Evolutionary conservation across 176 grass and related monocot genomes (phyloP), one percentile per base, ranked within the genome.

Genomic region (Raddia distichophylla): DNA sequence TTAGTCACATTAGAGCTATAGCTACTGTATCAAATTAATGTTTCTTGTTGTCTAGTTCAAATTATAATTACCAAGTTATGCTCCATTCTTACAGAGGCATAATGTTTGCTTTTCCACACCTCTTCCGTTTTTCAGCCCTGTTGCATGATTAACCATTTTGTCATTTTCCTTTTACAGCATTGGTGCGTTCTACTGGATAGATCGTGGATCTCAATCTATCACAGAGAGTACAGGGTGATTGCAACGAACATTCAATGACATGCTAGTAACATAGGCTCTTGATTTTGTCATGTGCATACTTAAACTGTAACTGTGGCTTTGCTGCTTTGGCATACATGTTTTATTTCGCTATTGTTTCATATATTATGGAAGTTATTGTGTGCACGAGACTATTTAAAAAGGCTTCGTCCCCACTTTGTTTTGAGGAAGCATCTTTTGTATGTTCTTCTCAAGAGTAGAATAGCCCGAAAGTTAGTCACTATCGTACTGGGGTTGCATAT

Each of bases 121-220:
- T 34, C 8, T 80, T 80, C 34, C 80, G 33, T 52, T 37, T 81
- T 82, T 74, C n/a, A 71, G 76, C 74, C 51, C 32, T 0, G 20
- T 64, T 32, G 7, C 37, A 13, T 14, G 8, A 46, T 52, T 85
- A 88, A 69, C n/a, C 53, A 33, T 86, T 82, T 83, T 80, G 65
- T 71, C 12, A 67, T 70, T 80, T 64, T 27, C 57, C 47, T 64
- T 80, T 82, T 50, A 49, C 77, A 95, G 95, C 74, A 90, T 98
- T 66, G 92, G 92, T 18, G 86, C 92, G 5, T 91, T 95, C 55
- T 92, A 98, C 82, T 98, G 90, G 92, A 86, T 93, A 54, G 92
- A 98, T 84, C 90, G 95, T 77, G 80, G 48, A 84, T 71, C 61
- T 61, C 92, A 93, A 75, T 44, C 86, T 42, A 33, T 52, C 1